Percentiles rank a stretch among this genome's conserved stretches.
Conservation (phyloP, 78 protist genomes). For the Dictyostelium intermedium region DNA sequence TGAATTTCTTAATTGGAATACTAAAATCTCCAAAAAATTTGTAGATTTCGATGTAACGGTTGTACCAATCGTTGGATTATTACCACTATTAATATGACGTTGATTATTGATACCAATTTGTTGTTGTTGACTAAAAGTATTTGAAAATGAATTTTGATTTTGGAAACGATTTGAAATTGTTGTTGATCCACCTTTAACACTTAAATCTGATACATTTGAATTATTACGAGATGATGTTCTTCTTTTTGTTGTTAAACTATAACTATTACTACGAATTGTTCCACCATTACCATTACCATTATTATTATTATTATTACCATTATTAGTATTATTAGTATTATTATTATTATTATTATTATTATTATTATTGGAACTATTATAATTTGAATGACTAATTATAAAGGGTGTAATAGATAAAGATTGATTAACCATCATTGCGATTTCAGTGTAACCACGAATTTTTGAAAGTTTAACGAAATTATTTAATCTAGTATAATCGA, state of each 20-base stretch:
- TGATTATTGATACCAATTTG: background rate
- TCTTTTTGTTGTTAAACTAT: background rate
- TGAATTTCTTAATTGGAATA: conserved; percentile 59
- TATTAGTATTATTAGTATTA: too few species aligned
- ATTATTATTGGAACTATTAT: background rate
- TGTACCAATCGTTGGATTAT: background rate
- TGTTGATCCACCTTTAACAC: background rate
- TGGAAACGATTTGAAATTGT: background rate
- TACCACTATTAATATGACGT: background rate
- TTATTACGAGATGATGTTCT: background rate
- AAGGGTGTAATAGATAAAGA: background rate
- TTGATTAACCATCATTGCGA: background rate
- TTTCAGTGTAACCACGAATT: background rate
- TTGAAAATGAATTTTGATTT: background rate
- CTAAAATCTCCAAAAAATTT: conserved; percentile 49
- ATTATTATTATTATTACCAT: background rate
- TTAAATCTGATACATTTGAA: background rate
- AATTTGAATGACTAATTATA: background rate
- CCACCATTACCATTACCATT: background rate
- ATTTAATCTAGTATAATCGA: background rate
- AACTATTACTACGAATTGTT: background rate
- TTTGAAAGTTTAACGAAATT: background rate
- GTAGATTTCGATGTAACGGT: background rate
- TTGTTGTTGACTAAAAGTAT: background rate
- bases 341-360: background rate